Evolutionary conservation across 1,284 basidiomycete species (phyloP).

Genomic region (Abortiporus biennis): DNA sequence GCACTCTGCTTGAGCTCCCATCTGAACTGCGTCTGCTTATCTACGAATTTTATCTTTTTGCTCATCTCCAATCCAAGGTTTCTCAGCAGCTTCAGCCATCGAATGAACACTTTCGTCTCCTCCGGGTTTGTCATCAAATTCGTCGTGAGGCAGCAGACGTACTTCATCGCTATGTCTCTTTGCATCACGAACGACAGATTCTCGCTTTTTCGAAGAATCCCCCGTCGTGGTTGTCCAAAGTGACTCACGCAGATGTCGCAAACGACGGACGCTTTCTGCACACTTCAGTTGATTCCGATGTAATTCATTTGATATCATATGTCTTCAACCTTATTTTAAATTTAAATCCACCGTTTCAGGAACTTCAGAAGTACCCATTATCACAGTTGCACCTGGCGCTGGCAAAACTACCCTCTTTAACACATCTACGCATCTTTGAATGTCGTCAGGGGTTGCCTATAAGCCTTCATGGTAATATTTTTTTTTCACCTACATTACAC

Average conservation of each 20-base stretch:
- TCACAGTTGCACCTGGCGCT: slow-evolving; percentile 31
- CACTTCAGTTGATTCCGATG: slow-evolving; percentile 4
- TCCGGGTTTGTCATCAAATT: slow-evolving; percentile 27
- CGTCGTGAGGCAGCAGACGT: slow-evolving; percentile 23
- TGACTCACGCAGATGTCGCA: too few species aligned
- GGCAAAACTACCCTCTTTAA: slow-evolving; percentile 24
- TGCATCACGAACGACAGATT: slow-evolving; percentile 33
- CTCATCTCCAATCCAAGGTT: slow-evolving; percentile 20
- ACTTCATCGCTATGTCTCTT: slow-evolving; percentile 30
- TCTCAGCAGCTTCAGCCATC: slow-evolving; percentile 25
- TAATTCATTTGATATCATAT: slow-evolving; percentile 11
- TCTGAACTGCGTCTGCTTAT: slow-evolving; percentile 31
- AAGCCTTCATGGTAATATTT: slow-evolving; percentile 13
- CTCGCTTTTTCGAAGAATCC: slow-evolving; percentile 25
- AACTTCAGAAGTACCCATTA: slow-evolving; percentile 15
- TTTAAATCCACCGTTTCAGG: slow-evolving; percentile 13
- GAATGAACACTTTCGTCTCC: slow-evolving; percentile 28
- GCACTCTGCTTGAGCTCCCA: slow-evolving; percentile 26
- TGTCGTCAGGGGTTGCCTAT: slow-evolving; percentile 22
- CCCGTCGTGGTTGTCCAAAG: too few species aligned
- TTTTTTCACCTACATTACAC: slow-evolving; percentile 3
- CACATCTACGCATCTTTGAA: slow-evolving; percentile 33
- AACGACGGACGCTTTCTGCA: slow-evolving; percentile 31
- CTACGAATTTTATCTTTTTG: slow-evolving; percentile 27
- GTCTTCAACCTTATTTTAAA: slow-evolving; percentile 4